These are phyloP conservation scores for Trichoderma simmonsii DNA, from an alignment of 2,329 filamentous ascomycete genomes.

Conservation along the genomic window DNA sequence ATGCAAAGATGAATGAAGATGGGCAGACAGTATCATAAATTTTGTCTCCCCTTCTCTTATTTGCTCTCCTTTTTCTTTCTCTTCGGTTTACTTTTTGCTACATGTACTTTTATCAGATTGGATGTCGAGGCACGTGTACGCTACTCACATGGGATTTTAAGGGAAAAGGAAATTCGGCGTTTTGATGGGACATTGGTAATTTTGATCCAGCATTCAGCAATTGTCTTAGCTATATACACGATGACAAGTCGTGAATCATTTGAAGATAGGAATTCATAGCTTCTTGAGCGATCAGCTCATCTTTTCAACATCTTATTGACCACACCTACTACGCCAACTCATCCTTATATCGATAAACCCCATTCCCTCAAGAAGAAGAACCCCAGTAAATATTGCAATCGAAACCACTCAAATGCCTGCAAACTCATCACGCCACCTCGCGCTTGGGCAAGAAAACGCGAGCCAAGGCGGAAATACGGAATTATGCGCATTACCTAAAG, in stretches of 20 bases:
- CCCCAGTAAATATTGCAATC: neutral
- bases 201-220: neutral
- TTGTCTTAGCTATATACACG: neutral
- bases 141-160: neutral
- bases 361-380: neutral
- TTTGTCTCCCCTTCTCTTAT: neutral
- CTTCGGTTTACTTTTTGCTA: neutral
- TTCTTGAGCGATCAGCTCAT: neutral
- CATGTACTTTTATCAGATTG: neutral
- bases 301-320: neutral
- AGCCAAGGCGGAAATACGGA: neutral
- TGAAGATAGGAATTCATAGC: neutral
- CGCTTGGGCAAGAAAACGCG: neutral
- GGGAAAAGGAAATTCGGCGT: neutral
- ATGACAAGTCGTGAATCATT: neutral
- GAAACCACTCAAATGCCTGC: neutral
- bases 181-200: neutral
- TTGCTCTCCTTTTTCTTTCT: neutral
- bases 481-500: neutral
- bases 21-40: neutral
- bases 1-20: slow-evolving; percentile 8
- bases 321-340: neutral
- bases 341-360: neutral
- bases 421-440: neutral
- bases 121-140: neutral